Base-by-base conservation (phyloP, 371 early-diverging fungal species). In the Zychaea mexicana region DNA sequence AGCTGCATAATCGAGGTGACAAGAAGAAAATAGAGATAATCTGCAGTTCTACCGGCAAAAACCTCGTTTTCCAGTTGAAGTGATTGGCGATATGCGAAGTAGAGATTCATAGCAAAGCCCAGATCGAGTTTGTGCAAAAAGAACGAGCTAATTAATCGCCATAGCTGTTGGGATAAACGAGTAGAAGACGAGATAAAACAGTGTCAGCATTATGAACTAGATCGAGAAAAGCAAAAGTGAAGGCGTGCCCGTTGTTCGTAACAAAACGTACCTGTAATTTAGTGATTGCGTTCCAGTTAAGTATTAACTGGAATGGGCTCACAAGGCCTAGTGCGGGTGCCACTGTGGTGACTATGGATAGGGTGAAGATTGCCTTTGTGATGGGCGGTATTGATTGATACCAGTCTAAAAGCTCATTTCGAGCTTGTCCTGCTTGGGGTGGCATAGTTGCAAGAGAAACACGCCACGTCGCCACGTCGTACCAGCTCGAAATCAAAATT, bases 101-200 rank as follows among this genome's bases (percentile, higher is more conserved):
- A 89, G 13, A 92, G 62, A 61, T 84, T 85, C 68, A 93, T 86
- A 9, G 89, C 74, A 68, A 87, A 86, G 31, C 77, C 75, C 57
- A 93, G 71, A 39, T 77, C 70, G 28, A 92, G 59, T 10, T 66
- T 67, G 19, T 84, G 73, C 30, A 78, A 53, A 61, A 94, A 81
- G 71, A 93, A 94, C 24, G 83, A 69, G 1, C 94, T 92, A 2
- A 89, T 76, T 21, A 94, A 71, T 19, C 95, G 82, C 90, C 94
- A 93, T 36, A 94, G 32, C 88, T 95, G 72, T 36, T 36, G 8
- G 36, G 8, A 10, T 36, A 52, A 69, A 56, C 21, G 36, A 36
- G 15, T 2, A 36, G 12, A 8, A 33, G 33, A 33, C 5, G 33
- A 33, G 12, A 33, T 33, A 33, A 33, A 42, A 42, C 13, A 42